These are phyloP conservation scores for Leucocoprinus sp. DNA, from an alignment of 768 basidiomycete species.

Conservation along the genomic window DNA sequence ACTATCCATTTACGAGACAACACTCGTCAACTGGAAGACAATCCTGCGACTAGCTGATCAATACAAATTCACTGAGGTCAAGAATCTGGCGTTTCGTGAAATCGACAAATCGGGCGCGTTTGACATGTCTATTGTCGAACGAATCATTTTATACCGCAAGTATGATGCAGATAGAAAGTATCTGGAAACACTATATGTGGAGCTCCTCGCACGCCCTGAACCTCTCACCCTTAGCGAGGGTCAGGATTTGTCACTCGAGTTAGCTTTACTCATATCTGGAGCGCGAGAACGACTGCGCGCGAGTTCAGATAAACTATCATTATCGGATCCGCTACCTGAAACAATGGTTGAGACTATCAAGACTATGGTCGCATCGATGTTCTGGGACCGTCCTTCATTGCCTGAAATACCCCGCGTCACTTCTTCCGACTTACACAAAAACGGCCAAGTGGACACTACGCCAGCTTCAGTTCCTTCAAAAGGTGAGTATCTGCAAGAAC, in stretches of 20 bases:
- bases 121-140: constrained; percentile 9
- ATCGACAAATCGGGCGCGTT: constrained; percentile 5
- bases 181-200: constrained; percentile 47
- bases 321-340: constrained; percentile 15
- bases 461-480: no score
- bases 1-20: constrained; percentile 48
- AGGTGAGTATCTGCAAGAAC: no score
- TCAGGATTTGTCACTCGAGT: constrained; percentile 42
- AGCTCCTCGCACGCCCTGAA: constrained; percentile 41
- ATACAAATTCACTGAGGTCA: constrained; percentile 52
- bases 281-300: constrained; percentile 42
- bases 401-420: no score
- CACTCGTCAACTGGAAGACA: constrained; percentile 43
- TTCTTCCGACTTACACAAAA: no score
- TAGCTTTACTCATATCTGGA: constrained; percentile 36
- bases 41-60: constrained; percentile 50
- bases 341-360: constrained; percentile 10
- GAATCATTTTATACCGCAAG: constrained; percentile 46
- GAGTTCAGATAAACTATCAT: constrained; percentile 3
- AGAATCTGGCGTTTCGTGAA: constrained; percentile 43
- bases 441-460: no score
- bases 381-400: constrained; percentile 2
- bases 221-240: constrained; percentile 51
- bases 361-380: constrained; percentile 1
- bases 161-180: constrained; percentile 39